phyloP scores from a whole-genome alignment of 441 rosid genomes.

The Kokia cookei region DNA sequence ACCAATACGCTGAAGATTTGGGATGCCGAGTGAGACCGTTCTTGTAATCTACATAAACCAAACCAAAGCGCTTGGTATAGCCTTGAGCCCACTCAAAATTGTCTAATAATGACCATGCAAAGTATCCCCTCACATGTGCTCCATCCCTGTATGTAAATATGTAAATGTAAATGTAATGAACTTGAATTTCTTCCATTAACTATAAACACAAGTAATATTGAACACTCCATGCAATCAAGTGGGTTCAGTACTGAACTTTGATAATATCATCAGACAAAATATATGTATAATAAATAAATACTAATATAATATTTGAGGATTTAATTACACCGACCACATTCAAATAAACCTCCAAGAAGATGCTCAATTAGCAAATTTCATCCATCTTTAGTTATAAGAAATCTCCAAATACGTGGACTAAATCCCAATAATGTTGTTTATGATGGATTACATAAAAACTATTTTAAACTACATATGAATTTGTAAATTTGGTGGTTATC shows the following conservation, averaged over 20 bases:
- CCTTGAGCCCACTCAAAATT: conserved; percentile 73
- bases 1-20: conserved; percentile 71
- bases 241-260: neutral
- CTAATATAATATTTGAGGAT: neutral
- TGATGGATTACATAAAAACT: neutral
- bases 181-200: neutral
- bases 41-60: conserved; percentile 61
- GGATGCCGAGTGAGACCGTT: conserved; percentile 54
- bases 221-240: neutral
- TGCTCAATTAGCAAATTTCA: neutral
- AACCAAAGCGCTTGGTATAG: conserved; percentile 64
- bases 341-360: neutral
- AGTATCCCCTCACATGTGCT: conserved; percentile 62
- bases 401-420: neutral
- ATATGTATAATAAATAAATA: neutral
- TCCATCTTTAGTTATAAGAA: neutral
- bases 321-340: neutral
- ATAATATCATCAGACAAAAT: neutral
- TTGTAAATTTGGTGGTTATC: neutral
- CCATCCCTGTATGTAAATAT: conserved; percentile 39
- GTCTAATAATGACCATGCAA: conserved; percentile 66
- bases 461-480: neutral
- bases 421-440: neutral
- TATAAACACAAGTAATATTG: neutral
- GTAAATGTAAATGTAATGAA: neutral